Base-by-base conservation (phyloP, 768 basidiomycete species). In the Trametes cinnabarina region DNA sequence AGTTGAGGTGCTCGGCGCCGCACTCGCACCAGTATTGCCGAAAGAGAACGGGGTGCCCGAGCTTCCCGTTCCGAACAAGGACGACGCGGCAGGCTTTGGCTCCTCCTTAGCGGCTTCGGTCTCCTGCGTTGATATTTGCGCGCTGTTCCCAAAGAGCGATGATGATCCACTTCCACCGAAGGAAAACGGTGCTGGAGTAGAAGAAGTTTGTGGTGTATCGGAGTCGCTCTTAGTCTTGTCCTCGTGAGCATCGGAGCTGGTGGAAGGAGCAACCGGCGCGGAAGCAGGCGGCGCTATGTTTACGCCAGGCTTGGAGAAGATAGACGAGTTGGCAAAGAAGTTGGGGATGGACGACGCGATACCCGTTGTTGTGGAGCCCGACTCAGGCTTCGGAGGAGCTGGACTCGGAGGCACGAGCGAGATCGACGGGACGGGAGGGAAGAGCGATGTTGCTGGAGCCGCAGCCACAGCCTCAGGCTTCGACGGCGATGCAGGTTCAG, bases 291-390 rank as follows among this genome's bases (percentile, higher is more conserved):
- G 65, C 25, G 58, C 51, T 32, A 46, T 58, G 15, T 43, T 55
- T 1, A 57, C 54, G 17, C 55, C 41, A 6, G 69, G 70, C 61
- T 79, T 81, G 15, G 76, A 66, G 55, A 82, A 71, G 20, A 76
- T 59, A 20, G 80, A 72, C 0, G 86, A 83, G 32, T 64, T 78
- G 25, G 81, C 76, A 56, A 90, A 90, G 69, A 90, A 87, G 68
- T 87, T 82, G 8, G 87, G 87, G 34, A 87, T 67, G 4, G 74
- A 68, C 5, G 68, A 64, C 20, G 66, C 53, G 17, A 51, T 51
- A 6, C 63, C 42, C 26, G 67, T 54, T 43, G 12, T 8, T 4
- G 46, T 39, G 3, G 66, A 37, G 10, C 25, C 32, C 39, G 46
- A 42, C 19, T 55, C 57, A 15, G 55, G 26, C 47, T 57, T 56